These are phyloP conservation scores for Polytolypa hystricis DNA, from an alignment of 2,329 filamentous ascomycete genomes.

Conservation along the genomic window DNA sequence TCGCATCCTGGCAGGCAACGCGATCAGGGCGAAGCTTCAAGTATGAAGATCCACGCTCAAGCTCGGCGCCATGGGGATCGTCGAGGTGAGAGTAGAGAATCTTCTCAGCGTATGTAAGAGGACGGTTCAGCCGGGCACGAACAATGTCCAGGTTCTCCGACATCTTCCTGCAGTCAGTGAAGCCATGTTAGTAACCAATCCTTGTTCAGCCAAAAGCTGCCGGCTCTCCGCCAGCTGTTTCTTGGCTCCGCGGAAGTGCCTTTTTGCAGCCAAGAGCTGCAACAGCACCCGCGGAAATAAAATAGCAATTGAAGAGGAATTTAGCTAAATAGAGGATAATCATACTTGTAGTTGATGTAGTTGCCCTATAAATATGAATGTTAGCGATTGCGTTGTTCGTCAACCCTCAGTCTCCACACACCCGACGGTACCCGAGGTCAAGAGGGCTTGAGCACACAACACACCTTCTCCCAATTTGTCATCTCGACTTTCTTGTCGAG, in stretches of 20 bases:
- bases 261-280: too few relatives aligned
- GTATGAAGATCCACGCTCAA: constrained; percentile 91
- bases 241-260: neutral
- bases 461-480: constrained; percentile 81
- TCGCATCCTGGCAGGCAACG: constrained; percentile 98
- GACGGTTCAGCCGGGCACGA: constrained; percentile 77
- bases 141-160: constrained; percentile 92
- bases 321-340: too few relatives aligned
- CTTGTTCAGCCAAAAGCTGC: neutral
- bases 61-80: constrained; percentile 90
- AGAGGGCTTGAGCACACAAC: constrained; percentile 14
- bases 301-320: too few relatives aligned
- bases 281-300: too few relatives aligned
- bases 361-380: constrained; percentile 44
- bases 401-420: constrained; percentile 6
- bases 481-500: constrained; percentile 95
- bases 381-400: constrained; percentile 17
- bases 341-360: constrained; percentile 87
- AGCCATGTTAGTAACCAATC: constrained; percentile 16
- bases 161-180: constrained; percentile 64
- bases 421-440: constrained; percentile 16
- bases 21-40: constrained; percentile 93
- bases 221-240: neutral
- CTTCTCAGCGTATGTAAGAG: constrained; percentile 94
- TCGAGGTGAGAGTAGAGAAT: constrained; percentile 98